Evolutionary conservation across 306 rosid species (phyloP).

Genomic region (Hippophae gyantsensis): DNA sequence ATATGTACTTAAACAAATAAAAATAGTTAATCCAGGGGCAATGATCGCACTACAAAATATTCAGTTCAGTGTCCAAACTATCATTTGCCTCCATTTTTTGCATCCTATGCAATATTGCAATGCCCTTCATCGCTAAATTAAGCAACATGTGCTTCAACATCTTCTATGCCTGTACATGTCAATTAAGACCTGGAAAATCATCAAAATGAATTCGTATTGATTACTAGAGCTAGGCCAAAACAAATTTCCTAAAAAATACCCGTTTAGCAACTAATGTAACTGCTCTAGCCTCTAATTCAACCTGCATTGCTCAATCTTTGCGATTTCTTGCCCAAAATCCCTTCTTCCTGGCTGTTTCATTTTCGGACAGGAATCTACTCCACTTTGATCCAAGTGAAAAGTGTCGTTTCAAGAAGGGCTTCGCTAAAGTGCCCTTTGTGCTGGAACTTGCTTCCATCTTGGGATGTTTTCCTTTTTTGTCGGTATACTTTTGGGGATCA

Average conservation of each 20-base stretch:
- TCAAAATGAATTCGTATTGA: constrained; percentile 18
- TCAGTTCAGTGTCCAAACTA: too few species aligned
- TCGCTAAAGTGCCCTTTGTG: constrained; percentile 42
- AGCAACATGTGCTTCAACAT: too few species aligned
- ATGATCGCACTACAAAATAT: neutral
- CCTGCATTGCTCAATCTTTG: constrained; percentile 26
- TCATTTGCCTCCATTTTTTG: neutral
- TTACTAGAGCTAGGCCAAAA: constrained; percentile 27
- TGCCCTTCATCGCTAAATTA: neutral
- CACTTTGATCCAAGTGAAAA: constrained; percentile 69
- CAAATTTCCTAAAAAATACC: constrained; percentile 22
- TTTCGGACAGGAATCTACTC: constrained; percentile 48
- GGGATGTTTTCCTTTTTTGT: constrained; percentile 39
- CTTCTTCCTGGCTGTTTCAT: constrained; percentile 54
- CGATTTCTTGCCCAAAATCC: constrained; percentile 55
- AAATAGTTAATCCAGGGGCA: neutral
- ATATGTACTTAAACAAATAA: neutral
- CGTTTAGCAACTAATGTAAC: constrained; percentile 21
- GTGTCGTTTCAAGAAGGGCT: constrained; percentile 61
- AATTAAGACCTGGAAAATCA: neutral
- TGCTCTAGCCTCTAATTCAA: constrained; percentile 13
- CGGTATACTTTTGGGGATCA: constrained; percentile 29
- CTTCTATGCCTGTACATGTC: neutral
- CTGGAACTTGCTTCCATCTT: constrained; percentile 65
- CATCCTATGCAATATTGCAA: neutral